phyloP scores from a whole-genome alignment of 306 rosid genomes.

The Cucurbita argyrosperma region DNA sequence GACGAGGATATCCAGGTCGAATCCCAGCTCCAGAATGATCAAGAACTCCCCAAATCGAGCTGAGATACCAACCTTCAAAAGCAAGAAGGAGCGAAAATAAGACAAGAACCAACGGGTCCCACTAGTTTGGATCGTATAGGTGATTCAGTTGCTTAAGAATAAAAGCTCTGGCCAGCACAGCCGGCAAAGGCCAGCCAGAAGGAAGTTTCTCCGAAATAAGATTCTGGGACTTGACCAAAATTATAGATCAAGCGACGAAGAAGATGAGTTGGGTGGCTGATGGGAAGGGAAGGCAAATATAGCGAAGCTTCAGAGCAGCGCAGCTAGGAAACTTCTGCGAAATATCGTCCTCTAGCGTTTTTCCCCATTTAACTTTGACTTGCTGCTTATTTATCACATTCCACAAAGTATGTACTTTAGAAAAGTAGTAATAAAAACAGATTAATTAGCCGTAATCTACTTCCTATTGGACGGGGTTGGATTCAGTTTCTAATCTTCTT shows the following conservation, averaged over 20 bases:
- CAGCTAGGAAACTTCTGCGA: conserved; percentile 10
- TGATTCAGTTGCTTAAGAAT: not conserved
- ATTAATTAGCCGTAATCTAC: not conserved
- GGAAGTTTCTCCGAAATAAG: conserved; percentile 2
- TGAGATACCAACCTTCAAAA: not conserved
- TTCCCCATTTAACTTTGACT: not conserved
- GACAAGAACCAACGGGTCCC: conserved; percentile 8
- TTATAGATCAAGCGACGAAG: not conserved
- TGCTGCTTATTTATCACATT: not conserved
- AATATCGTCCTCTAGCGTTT: not conserved
- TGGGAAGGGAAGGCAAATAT: not conserved
- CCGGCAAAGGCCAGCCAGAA: conserved; percentile 10
- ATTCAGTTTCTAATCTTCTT: not conserved
- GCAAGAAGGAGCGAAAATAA: not conserved
- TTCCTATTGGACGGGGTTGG: not conserved
- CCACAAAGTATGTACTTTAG: not conserved
- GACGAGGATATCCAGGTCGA: conserved; percentile 7
- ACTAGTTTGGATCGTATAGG: conserved; percentile 1
- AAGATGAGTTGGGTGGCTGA: not conserved
- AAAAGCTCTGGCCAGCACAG: not conserved
- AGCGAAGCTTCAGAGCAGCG: not conserved
- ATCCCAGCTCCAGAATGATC: not conserved
- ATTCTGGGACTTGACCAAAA: not conserved
- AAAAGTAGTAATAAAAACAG: not conserved
- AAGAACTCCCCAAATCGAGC: not conserved